These are phyloP conservation scores for Leishmania gerbilli DNA, from an alignment of 208 protist genomes.

Conservation along the genomic window DNA sequence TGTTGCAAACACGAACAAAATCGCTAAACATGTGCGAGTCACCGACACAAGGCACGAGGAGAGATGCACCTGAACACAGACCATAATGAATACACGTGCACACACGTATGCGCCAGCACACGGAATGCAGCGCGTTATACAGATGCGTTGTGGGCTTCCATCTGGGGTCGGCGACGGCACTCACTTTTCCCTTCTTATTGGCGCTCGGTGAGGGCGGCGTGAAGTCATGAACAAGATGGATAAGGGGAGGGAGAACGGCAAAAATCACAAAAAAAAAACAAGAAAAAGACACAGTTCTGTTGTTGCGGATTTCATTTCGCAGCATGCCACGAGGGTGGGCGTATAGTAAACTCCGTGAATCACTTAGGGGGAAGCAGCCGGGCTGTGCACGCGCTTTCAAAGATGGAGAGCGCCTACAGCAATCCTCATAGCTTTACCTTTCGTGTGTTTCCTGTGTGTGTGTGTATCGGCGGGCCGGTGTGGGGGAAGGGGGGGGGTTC, in stretches of 20 bases:
- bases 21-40: neutral
- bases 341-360: neutral
- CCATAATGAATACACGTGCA: neutral
- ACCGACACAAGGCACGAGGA: neutral
- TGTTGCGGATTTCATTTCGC: neutral
- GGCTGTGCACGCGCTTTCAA: neutral
- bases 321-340: neutral
- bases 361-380: neutral
- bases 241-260: too few relatives aligned
- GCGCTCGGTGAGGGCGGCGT: neutral
- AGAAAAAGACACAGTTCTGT: neutral
- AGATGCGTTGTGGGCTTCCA: neutral
- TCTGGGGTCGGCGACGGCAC: neutral
- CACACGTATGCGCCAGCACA: neutral
- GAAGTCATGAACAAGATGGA: neutral
- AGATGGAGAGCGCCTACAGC: neutral
- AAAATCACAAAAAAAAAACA: neutral
- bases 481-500: too few relatives aligned
- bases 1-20: neutral
- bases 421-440: neutral
- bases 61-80: neutral
- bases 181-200: neutral
- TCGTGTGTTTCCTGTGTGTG: neutral
- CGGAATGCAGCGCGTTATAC: neutral
- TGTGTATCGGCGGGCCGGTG: too few relatives aligned